These are phyloP conservation scores for Termitomyces sp. DNA, from an alignment of 1,284 basidiomycete species.

Conservation along the genomic window DNA sequence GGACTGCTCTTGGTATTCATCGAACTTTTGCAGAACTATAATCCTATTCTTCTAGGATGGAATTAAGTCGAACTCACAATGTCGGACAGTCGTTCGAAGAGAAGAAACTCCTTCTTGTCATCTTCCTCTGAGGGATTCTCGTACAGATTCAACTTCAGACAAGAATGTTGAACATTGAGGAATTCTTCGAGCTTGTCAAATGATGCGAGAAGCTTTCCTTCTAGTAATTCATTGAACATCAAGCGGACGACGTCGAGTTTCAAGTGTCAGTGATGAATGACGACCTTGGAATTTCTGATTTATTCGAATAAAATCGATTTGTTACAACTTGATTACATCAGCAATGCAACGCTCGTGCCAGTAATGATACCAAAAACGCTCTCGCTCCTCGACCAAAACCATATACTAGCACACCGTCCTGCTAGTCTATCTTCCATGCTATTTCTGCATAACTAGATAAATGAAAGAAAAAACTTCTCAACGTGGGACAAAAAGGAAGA, in stretches of 20 bases:
- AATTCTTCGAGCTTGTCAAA: slow-evolving; percentile 67
- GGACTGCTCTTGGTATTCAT: slow-evolving; percentile 89
- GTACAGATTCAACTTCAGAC: slow-evolving; percentile 49
- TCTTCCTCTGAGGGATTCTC: slow-evolving; percentile 44
- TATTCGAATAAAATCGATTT: too few species aligned
- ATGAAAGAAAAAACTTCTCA: slow-evolving; percentile 10
- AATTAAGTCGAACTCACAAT: slow-evolving; percentile 35
- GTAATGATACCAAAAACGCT: too few species aligned
- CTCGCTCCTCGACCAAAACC: too few species aligned
- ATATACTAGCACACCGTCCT: not conserved
- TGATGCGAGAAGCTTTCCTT: slow-evolving; percentile 42
- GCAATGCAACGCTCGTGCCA: too few species aligned
- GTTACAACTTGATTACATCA: not conserved
- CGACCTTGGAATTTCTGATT: too few species aligned
- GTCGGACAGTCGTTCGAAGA: slow-evolving; percentile 37
- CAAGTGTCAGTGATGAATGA: too few species aligned
- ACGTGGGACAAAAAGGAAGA: slow-evolving; percentile 37
- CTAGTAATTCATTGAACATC: slow-evolving; percentile 31
- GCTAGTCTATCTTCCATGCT: not conserved
- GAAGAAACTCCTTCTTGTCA: slow-evolving; percentile 34
- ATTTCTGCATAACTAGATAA: not conserved
- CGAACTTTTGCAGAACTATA: slow-evolving; percentile 49
- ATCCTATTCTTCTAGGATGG: not conserved
- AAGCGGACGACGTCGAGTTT: not conserved
- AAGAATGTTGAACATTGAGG: slow-evolving; percentile 40